Percentiles rank a stretch among this genome's conserved stretches.
Conservation (phyloP, 1,139 yeast genomes). For the Suhomyces terraborum region DNA sequence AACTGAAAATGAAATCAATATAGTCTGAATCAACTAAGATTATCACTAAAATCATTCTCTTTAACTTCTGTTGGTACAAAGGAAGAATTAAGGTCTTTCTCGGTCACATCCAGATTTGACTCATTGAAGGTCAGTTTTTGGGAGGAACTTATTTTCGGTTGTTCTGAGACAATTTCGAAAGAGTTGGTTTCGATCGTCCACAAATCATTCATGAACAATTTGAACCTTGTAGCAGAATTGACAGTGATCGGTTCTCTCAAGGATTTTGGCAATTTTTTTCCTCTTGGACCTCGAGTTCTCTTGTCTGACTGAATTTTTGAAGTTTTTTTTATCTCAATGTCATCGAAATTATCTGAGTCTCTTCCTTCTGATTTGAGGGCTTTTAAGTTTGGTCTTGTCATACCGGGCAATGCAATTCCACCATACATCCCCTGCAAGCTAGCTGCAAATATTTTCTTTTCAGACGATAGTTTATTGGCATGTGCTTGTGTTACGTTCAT, state of each 20-base stretch:
- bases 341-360: slow-evolving; percentile 25
- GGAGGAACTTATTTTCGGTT: no score
- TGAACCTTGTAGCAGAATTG: slow-evolving; percentile 32
- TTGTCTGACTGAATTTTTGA: slow-evolving; percentile 15
- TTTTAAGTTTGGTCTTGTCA: slow-evolving; percentile 43
- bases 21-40: no score
- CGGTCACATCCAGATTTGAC: no score
- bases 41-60: no score
- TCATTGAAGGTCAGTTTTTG: no score
- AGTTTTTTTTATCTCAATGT: not conserved
- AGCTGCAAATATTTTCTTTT: slow-evolving; percentile 52
- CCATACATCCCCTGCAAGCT: slow-evolving; percentile 62
- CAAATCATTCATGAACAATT: slow-evolving; percentile 34
- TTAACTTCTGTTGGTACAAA: no score
- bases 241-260: slow-evolving; percentile 50
- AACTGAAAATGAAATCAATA: no score
- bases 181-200: slow-evolving; percentile 34
- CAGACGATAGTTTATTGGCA: slow-evolving; percentile 29
- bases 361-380: slow-evolving; percentile 51
- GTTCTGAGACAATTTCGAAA: no score
- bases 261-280: slow-evolving; percentile 71
- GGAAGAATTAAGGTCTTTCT: no score
- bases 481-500: slow-evolving; percentile 5
- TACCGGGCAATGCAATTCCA: slow-evolving; percentile 64
- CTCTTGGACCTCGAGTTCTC: slow-evolving; percentile 76